These are phyloP conservation scores for Trametes versicolor DNA, from an alignment of 1,284 basidiomycete genomes.

Conservation along the genomic window DNA sequence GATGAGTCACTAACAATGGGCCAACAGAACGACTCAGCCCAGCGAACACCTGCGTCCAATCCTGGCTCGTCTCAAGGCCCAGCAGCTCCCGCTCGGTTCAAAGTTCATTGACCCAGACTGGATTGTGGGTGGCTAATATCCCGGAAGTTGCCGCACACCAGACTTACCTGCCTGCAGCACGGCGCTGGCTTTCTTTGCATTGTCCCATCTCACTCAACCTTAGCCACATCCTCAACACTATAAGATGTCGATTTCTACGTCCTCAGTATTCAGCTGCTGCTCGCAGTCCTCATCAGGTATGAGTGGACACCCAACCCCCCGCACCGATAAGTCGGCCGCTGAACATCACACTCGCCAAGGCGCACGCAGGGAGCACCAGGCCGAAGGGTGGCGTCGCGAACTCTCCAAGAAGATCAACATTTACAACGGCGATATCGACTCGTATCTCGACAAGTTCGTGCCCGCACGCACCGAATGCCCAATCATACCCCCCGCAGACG, in stretches of 20 bases:
- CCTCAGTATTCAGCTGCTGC: slow-evolving; percentile 4
- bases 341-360: background rate
- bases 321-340: background rate
- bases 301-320: background rate
- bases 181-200: background rate
- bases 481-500: background rate
- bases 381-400: background rate
- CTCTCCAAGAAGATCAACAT: background rate
- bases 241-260: slow-evolving; percentile 22
- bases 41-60: too few species aligned
- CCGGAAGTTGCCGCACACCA: background rate
- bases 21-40: too few species aligned
- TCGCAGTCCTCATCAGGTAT: slow-evolving; percentile 15
- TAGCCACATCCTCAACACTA: slow-evolving; percentile 5
- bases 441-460: background rate
- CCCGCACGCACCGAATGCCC: background rate
- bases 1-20: too few species aligned
- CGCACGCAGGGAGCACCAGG: background rate
- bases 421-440: background rate
- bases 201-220: background rate
- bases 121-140: background rate
- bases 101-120: too few species aligned
- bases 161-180: background rate
- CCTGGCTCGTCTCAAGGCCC: too few species aligned
- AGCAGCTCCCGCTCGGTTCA: too few species aligned